Evolutionary conservation across 2,329 filamentous ascomycete species (phyloP).

Genomic region (Amesomyces nigricolor): DNA sequence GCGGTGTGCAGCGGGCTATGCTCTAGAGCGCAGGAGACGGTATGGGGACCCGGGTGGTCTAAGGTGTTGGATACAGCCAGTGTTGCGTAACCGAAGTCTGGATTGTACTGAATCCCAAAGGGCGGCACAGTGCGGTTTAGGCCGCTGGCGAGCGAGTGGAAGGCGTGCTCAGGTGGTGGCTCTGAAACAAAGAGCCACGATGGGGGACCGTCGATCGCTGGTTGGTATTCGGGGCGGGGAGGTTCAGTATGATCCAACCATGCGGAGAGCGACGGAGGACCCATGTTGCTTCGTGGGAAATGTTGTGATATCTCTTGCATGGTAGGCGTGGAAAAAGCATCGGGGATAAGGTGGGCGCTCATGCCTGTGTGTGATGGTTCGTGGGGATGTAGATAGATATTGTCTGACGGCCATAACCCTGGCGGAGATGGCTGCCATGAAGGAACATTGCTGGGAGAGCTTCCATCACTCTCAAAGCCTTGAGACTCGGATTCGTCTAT

Average conservation of each 20-base stretch:
- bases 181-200: not conserved
- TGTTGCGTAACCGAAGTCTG: not conserved
- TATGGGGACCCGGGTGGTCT: not conserved
- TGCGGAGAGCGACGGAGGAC: not conserved
- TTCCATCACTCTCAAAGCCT: not conserved
- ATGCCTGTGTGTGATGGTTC: not conserved
- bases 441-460: not conserved
- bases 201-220: not conserved
- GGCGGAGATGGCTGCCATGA: not conserved
- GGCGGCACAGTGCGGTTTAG: not conserved
- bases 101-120: not conserved
- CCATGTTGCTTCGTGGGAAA: not conserved
- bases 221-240: not conserved
- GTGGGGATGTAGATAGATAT: not conserved
- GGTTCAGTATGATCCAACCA: not conserved
- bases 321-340: not conserved
- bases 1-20: slow-evolving; percentile 10
- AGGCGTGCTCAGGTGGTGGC: not conserved
- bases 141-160: not conserved
- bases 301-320: not conserved
- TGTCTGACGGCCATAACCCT: not conserved
- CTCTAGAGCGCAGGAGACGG: not conserved
- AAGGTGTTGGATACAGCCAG: not conserved
- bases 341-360: not conserved
- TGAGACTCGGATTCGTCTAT: not conserved